Percentiles rank a stretch among this genome's conserved stretches.
Conservation (phyloP, 768 basidiomycete genomes). For the Galerina sulciceps region DNA sequence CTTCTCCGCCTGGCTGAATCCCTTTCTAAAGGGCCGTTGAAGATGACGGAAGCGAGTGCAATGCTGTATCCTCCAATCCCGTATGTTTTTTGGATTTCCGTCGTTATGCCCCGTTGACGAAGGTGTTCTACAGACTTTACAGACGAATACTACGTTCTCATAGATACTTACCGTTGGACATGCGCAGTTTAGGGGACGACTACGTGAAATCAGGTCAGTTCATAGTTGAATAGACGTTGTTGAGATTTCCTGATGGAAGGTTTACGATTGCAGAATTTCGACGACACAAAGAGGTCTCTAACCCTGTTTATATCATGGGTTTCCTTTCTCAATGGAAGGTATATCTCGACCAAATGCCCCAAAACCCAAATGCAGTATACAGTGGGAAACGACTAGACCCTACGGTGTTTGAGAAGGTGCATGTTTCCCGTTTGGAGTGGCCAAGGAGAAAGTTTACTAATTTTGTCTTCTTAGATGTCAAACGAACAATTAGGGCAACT, state of each 20-base stretch:
- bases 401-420: constrained; percentile 77
- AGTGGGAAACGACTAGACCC: constrained; percentile 71
- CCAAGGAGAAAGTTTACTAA: neutral
- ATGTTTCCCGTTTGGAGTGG: neutral
- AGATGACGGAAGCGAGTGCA: constrained; percentile 64
- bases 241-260: neutral
- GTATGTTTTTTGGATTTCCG: constrained; percentile 46
- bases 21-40: constrained; percentile 58
- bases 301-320: constrained; percentile 91
- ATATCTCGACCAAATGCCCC: constrained; percentile 79
- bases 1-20: constrained; percentile 57
- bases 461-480: constrained; percentile 65
- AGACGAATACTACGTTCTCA: constrained; percentile 84
- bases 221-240: neutral
- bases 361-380: constrained; percentile 51
- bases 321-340: constrained; percentile 96
- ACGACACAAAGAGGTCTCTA: constrained; percentile 75
- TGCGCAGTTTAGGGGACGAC: constrained; percentile 84
- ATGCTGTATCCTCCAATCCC: constrained; percentile 83
- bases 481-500: constrained; percentile 90
- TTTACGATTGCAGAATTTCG: constrained; percentile 70
- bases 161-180: constrained; percentile 69
- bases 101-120: neutral
- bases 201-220: constrained; percentile 79
- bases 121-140: constrained; percentile 60